Evolutionary conservation across 768 basidiomycete species (phyloP).

Genomic region (Xerocomellus dryophilus): DNA sequence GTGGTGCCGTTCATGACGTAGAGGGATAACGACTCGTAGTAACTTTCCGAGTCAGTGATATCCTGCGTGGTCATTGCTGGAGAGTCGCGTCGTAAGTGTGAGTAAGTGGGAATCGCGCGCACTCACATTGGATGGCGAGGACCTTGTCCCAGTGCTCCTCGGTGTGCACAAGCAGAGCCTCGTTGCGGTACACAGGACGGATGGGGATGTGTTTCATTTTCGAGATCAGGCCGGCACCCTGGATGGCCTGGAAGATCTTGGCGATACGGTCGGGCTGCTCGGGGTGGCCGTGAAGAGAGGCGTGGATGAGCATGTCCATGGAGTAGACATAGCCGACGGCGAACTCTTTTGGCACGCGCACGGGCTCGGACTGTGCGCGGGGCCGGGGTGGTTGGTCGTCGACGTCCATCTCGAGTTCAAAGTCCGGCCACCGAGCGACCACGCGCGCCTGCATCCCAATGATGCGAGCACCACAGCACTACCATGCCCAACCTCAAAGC

Average conservation of each 20-base stretch:
- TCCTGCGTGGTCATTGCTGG: conserved; percentile 74
- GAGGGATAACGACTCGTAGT: conserved; percentile 89
- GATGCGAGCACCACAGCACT: no score
- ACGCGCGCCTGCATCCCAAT: no score
- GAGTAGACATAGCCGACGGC: conserved; percentile 86
- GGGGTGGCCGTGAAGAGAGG: conserved; percentile 66
- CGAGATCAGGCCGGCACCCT: conserved; percentile 52
- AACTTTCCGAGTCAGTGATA: conserved; percentile 69
- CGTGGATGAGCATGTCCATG: conserved; percentile 81
- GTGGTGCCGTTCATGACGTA: conserved; percentile 89
- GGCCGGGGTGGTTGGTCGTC: conserved; percentile 17
- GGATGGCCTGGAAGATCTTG: conserved; percentile 66
- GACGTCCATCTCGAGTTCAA: conserved; percentile 32
- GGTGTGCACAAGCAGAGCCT: conserved; percentile 86
- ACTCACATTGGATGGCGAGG: conserved; percentile 75
- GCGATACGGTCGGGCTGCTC: conserved; percentile 76
- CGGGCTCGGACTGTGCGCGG: conserved; percentile 34
- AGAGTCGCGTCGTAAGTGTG: conserved; percentile 17
- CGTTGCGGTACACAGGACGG: conserved; percentile 67
- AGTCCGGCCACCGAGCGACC: no score
- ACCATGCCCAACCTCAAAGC: conserved; percentile 46
- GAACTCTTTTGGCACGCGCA: conserved; percentile 20
- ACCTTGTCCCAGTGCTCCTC: conserved; percentile 93
- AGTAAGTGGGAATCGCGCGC: no score
- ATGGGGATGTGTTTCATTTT: conserved; percentile 80